Conservation (phyloP, 352 stramenopile genomes). For the Pilasporangium apinafurcum region DNA sequence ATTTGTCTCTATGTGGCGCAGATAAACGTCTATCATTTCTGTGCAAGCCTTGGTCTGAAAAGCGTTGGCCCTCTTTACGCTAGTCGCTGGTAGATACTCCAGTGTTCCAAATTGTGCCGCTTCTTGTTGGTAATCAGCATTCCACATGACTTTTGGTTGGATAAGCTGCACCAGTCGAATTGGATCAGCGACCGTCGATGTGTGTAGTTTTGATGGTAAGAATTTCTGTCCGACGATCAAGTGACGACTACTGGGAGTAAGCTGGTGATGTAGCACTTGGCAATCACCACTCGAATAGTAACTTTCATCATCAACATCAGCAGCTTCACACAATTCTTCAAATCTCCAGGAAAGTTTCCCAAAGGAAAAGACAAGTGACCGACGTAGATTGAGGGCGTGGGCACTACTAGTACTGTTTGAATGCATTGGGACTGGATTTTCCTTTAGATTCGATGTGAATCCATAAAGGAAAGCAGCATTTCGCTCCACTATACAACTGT, state of each 20-base stretch:
- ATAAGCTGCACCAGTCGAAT: slow-evolving; percentile 32
- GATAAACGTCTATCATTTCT: slow-evolving; percentile 14
- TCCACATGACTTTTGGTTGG: slow-evolving; percentile 16
- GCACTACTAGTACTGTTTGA: too few species aligned
- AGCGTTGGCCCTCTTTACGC: not conserved
- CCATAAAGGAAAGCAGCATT: slow-evolving; percentile 32
- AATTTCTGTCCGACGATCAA: slow-evolving; percentile 17
- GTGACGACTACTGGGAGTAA: slow-evolving; percentile 16
- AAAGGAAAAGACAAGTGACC: slow-evolving; percentile 23
- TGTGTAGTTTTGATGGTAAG: slow-evolving; percentile 13
- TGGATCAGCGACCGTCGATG: not conserved
- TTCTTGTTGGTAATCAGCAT: slow-evolving; percentile 3
- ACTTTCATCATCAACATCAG: slow-evolving; percentile 8
- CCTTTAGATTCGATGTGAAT: slow-evolving; percentile 12
- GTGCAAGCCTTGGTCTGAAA: not conserved
- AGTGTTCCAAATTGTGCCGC: not conserved
- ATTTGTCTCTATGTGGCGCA: slow-evolving; percentile 16
- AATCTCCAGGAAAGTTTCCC: slow-evolving; percentile 26
- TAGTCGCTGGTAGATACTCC: not conserved
- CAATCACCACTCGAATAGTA: slow-evolving; percentile 6
- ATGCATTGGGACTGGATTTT: not conserved
- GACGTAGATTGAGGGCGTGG: not conserved
- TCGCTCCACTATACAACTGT: not conserved
- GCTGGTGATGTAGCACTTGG: slow-evolving; percentile 19
- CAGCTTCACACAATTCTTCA: slow-evolving; percentile 10